Percentiles rank a stretch among this genome's conserved stretches.
Conservation (phyloP, 2,329 filamentous ascomycete genomes). For the Fusarium sp. region DNA sequence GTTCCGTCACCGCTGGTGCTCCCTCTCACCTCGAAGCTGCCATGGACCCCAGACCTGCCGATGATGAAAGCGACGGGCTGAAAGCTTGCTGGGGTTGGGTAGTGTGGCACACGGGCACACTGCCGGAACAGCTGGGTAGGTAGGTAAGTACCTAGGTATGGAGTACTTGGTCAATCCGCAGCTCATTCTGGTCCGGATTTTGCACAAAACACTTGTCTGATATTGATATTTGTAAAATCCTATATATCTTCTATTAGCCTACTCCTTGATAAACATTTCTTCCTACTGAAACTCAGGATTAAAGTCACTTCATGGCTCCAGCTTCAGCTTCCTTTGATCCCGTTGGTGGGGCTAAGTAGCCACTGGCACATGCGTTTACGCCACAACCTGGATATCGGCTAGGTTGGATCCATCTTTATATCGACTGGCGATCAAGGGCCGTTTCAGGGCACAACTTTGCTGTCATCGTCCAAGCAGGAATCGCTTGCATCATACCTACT, state of each 20-base stretch:
- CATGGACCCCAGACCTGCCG: constrained; percentile 20
- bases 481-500: neutral
- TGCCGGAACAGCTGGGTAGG: neutral
- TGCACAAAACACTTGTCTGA: neutral
- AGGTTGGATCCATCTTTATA: neutral
- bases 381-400: constrained; percentile 8
- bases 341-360: neutral
- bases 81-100: constrained; percentile 36
- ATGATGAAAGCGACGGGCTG: constrained; percentile 35
- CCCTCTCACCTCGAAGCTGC: neutral
- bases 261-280: neutral
- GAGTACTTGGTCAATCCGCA: neutral
- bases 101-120: constrained; percentile 21
- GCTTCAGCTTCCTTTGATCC: neutral
- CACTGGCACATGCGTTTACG: constrained; percentile 20
- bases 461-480: neutral
- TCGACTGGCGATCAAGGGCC: constrained; percentile 4
- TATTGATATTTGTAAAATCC: neutral
- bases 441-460: neutral
- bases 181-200: neutral
- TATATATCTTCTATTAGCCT: neutral
- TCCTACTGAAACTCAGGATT: neutral
- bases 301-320: neutral
- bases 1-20: too few species aligned
- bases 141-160: neutral